Conservation (phyloP, 441 rosid species). For the Corymbia citriodora region DNA sequence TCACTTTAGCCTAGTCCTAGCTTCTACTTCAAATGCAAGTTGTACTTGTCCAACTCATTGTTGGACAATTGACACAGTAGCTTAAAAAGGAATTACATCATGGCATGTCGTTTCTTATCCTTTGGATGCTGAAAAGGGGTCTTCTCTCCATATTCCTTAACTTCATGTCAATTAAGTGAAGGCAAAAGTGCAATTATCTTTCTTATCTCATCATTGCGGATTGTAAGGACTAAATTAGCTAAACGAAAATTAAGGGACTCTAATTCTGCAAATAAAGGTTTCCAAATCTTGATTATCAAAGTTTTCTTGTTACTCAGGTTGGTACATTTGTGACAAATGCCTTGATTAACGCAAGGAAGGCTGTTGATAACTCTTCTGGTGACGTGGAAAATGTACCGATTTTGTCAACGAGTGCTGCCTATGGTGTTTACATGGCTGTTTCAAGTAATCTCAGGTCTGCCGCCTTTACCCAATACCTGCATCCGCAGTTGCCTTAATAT, state of each 20-base stretch:
- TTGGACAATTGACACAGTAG: neutral
- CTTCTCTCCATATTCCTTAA: neutral
- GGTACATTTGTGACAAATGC: slow-evolving; percentile 83
- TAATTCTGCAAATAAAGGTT: neutral
- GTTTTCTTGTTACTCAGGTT: slow-evolving; percentile 31
- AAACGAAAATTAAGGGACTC: neutral
- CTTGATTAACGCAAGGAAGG: slow-evolving; percentile 59
- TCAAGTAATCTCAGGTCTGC: slow-evolving; percentile 86
- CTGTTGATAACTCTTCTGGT: slow-evolving; percentile 53
- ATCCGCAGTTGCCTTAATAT: neutral
- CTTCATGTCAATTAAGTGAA: neutral
- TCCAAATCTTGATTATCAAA: neutral
- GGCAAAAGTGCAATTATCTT: neutral
- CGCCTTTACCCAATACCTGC: neutral
- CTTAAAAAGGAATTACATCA: neutral
- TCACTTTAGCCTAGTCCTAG: neutral
- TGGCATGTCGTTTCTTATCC: neutral
- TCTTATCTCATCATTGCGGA: neutral
- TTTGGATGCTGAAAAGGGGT: neutral
- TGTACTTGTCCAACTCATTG: neutral
- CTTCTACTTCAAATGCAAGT: neutral
- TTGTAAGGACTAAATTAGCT: neutral
- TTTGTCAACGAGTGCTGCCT: slow-evolving; percentile 75
- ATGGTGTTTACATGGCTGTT: slow-evolving; percentile 86
- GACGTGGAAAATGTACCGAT: slow-evolving; percentile 82